Percentiles rank a stretch among this genome's conserved stretches.
phyloP scores from a whole-genome alignment of 73 alveolate genomes.

The Paramecium tetraurelia region DNA sequence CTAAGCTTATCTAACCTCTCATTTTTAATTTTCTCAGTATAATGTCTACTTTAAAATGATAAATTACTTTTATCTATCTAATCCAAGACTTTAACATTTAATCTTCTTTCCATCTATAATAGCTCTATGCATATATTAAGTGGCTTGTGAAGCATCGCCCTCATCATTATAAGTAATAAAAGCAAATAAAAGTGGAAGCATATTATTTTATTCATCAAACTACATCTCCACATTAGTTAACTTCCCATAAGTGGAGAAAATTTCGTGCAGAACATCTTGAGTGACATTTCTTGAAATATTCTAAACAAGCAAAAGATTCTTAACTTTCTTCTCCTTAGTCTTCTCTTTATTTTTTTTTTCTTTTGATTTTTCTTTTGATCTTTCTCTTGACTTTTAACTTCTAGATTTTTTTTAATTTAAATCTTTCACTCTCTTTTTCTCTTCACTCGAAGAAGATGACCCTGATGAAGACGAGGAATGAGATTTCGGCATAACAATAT shows the following conservation, averaged over 20 bases:
- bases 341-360: not conserved
- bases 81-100: not conserved
- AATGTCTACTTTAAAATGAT: not conserved
- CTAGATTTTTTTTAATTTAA: not conserved
- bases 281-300: slow-evolving; percentile 22
- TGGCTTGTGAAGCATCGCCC: slow-evolving; percentile 37
- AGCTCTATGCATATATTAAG: slow-evolving; percentile 20
- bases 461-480: not conserved
- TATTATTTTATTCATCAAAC: slow-evolving; percentile 17
- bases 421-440: not conserved
- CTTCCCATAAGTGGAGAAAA: not conserved
- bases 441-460: slow-evolving; percentile 6
- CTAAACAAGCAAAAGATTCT: not conserved
- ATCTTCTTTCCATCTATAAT: slow-evolving; percentile 15
- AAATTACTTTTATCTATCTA: not conserved
- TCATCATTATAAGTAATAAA: slow-evolving; percentile 5
- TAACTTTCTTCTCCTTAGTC: not conserved
- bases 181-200: not conserved
- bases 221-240: not conserved
- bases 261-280: not conserved
- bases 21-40: not conserved
- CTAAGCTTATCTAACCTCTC: not conserved
- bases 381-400: not conserved
- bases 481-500: not conserved
- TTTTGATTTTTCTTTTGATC: not conserved